phyloP scores from a whole-genome alignment of 352 stramenopile species.

The Phytophthora ramorum region DNA sequence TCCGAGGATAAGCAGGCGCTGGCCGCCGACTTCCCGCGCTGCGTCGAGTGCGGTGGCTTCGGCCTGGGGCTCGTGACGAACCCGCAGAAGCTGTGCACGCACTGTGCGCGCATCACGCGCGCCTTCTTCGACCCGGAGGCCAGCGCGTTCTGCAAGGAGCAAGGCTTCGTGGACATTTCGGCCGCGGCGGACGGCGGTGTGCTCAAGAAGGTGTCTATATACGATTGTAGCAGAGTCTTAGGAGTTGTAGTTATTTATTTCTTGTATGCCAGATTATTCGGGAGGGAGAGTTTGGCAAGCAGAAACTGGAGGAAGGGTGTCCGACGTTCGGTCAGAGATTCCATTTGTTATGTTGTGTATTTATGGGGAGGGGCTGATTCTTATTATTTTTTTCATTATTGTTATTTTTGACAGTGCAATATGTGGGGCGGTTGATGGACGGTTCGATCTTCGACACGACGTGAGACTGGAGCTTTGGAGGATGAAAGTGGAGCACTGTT shows the following conservation, averaged over 20 bases:
- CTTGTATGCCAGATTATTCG: conserved; percentile 49
- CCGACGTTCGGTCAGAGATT: conserved; percentile 67
- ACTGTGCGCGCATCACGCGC: conserved; percentile 72
- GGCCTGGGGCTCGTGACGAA: conserved; percentile 78
- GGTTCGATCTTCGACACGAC: conserved; percentile 90
- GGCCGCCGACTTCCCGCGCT: conserved; percentile 54
- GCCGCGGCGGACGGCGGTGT: conserved; percentile 74
- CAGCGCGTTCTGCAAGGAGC: conserved; percentile 65
- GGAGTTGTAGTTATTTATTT: background rate
- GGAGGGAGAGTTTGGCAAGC: conserved; percentile 55
- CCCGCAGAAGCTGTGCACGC: conserved; percentile 70
- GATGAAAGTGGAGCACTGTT: background rate
- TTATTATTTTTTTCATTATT: background rate
- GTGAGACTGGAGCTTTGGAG: conserved; percentile 32
- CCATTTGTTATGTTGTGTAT: background rate
- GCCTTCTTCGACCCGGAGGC: conserved; percentile 83
- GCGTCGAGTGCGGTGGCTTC: conserved; percentile 71
- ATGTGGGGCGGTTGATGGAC: conserved; percentile 81
- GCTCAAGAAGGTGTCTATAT: conserved; percentile 71
- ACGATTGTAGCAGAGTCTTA: background rate
- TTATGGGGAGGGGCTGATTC: background rate
- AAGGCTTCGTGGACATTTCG: conserved; percentile 88
- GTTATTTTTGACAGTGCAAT: conserved; percentile 62
- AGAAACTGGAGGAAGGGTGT: conserved; percentile 80
- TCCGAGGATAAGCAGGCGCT: conserved; percentile 6